Evolutionary conservation across 805 yeast genomes (phyloP).

Genomic region (Pichia cephalocereana): DNA sequence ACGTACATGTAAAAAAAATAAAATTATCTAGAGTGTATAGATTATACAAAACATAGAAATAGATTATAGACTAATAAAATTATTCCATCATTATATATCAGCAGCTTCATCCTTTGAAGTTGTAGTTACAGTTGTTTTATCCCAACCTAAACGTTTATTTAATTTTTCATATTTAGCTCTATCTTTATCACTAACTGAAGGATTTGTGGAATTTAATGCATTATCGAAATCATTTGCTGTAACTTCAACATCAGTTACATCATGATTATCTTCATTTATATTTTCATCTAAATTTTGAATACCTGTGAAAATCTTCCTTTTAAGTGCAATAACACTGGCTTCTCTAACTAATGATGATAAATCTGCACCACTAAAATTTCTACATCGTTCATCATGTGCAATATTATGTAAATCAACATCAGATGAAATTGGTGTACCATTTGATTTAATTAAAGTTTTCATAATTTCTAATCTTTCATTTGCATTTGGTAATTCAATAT

Average conservation of each 20-base stretch:
- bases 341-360: conserved; percentile 85
- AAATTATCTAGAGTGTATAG: not conserved
- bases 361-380: conserved; percentile 95
- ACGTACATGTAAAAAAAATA: not conserved
- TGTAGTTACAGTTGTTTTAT: conserved; percentile 19
- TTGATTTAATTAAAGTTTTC: conserved; percentile 60
- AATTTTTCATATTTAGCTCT: conserved; percentile 66
- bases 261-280: conserved; percentile 16
- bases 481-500: conserved; percentile 78
- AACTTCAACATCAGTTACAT: conserved; percentile 36
- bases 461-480: conserved; percentile 76
- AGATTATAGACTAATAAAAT: not conserved
- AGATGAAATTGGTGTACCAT: conserved; percentile 63
- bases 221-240: conserved; percentile 53
- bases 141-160: conserved; percentile 72
- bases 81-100: not conserved
- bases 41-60: too few relatives aligned
- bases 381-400: conserved; percentile 70
- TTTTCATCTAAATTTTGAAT: conserved; percentile 40
- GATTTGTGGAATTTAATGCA: conserved; percentile 72
- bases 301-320: conserved; percentile 54
- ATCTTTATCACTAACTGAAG: conserved; percentile 85
- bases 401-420: conserved; percentile 53
- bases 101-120: conserved; percentile 5
- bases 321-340: conserved; percentile 84